Evolutionary conservation across 2,329 filamentous ascomycete species (phyloP).

Genomic region (Dothideomycetes sp.): DNA sequence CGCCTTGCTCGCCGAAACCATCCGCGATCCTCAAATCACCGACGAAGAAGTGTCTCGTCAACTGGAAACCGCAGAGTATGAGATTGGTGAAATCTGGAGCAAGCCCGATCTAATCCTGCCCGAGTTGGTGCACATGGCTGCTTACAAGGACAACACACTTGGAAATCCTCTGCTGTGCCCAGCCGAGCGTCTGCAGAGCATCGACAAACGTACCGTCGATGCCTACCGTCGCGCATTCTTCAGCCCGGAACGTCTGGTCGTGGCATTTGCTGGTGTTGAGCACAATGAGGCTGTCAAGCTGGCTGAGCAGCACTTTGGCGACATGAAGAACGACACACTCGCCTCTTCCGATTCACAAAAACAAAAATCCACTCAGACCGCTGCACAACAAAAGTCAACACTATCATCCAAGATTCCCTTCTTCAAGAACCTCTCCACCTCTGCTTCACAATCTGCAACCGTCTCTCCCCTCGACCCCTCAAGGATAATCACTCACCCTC

Average conservation of each 20-base stretch:
- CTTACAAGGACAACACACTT: conserved; percentile 90
- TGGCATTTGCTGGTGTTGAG: conserved; percentile 87
- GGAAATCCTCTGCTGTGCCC: conserved; percentile 91
- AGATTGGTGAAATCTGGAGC: conserved; percentile 94
- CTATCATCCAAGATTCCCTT: conserved; percentile 80
- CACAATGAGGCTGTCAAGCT: conserved; percentile 72
- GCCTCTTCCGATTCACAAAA: conserved; percentile 18
- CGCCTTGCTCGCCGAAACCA: conserved; percentile 82
- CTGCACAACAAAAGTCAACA: conserved; percentile 49
- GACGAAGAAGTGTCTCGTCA: conserved; percentile 81
- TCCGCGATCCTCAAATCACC: conserved; percentile 74
- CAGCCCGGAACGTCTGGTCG: conserved; percentile 80
- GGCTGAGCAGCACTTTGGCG: conserved; percentile 79
- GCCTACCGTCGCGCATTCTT: conserved; percentile 79
- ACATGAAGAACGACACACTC: conserved; percentile 53
- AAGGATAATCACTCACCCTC: conserved; percentile 32
- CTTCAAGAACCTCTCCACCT: conserved; percentile 78
- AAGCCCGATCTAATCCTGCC: conserved; percentile 94
- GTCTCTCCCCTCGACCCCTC: conserved; percentile 45
- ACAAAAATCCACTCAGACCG: conserved; percentile 27
- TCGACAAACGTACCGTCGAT: conserved; percentile 63
- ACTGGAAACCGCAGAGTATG: conserved; percentile 84
- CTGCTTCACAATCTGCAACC: conserved; percentile 54
- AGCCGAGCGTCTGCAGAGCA: conserved; percentile 66
- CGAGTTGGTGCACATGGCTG: conserved; percentile 89